These are phyloP conservation scores for Dendrocalamus sinicus DNA, from an alignment of 176 grass and related monocot species.

Conservation along the genomic window DNA sequence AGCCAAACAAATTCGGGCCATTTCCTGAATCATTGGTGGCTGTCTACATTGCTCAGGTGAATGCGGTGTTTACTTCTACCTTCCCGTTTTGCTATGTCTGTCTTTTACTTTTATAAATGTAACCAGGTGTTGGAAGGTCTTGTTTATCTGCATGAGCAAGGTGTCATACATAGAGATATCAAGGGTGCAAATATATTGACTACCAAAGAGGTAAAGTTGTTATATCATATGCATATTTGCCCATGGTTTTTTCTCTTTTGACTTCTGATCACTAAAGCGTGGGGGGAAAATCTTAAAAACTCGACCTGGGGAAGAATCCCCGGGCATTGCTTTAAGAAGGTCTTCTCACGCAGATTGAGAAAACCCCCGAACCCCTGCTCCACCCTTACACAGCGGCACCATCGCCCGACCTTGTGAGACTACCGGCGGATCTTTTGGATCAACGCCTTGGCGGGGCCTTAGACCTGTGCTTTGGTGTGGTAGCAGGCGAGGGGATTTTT, in stretches of 20 bases:
- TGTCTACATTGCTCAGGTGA: conserved; percentile 96
- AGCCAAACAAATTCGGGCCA: conserved; percentile 99
- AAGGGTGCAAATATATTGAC: conserved; percentile 99
- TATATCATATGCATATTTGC: conserved; percentile 35
- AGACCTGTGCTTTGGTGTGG: too few species aligned
- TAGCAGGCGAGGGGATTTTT: too few species aligned
- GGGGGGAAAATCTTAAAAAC: too few species aligned
- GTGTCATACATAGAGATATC: conserved; percentile 99
- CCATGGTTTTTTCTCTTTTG: conserved; percentile 30
- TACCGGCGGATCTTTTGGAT: too few species aligned
- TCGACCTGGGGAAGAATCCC: too few species aligned
- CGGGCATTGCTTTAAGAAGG: too few species aligned
- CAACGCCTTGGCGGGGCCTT: too few species aligned
- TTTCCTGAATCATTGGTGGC: conserved; percentile 96
- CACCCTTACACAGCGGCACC: too few species aligned
- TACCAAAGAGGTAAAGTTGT: conserved; percentile 85
- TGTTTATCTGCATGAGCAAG: conserved; percentile 99
- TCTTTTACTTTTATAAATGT: conserved; percentile 31
- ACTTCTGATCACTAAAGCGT: conserved; percentile 28
- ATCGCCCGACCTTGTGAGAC: too few species aligned
- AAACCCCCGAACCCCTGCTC: too few species aligned
- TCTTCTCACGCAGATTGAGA: too few species aligned
- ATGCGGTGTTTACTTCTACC: conserved; percentile 36
- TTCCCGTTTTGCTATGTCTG: conserved; percentile 10
- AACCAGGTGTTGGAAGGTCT: conserved; percentile 91